phyloP scores from a whole-genome alignment of 768 basidiomycete species.

The Suillus ampliporus region DNA sequence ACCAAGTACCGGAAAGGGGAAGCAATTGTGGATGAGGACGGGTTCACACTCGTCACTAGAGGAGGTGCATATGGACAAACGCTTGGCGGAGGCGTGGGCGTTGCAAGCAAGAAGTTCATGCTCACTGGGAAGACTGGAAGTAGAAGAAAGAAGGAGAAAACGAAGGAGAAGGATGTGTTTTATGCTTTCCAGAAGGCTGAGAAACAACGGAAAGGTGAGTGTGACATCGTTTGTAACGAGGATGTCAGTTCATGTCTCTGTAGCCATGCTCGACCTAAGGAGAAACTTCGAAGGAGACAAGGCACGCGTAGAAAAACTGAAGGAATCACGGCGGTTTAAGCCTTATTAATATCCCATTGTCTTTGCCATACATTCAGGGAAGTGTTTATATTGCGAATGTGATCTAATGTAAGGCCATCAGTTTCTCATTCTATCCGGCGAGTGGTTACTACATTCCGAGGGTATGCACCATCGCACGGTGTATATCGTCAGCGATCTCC shows the following conservation, averaged over 20 bases:
- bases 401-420: background rate
- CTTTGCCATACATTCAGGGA: background rate
- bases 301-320: constrained; percentile 51
- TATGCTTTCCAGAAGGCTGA: constrained; percentile 93
- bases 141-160: constrained; percentile 54
- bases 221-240: constrained; percentile 6
- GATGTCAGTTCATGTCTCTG: constrained; percentile 10
- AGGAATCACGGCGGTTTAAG: constrained; percentile 81
- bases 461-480: background rate
- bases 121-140: constrained; percentile 40
- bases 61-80: constrained; percentile 91
- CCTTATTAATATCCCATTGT: constrained; percentile 66
- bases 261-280: constrained; percentile 66
- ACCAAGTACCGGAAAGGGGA: constrained; percentile 81
- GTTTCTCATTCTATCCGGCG: background rate
- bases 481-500: background rate
- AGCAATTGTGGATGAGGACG: constrained; percentile 91
- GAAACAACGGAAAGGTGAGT: constrained; percentile 81
- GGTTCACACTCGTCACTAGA: constrained; percentile 92
- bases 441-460: background rate
- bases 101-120: constrained; percentile 65
- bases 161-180: constrained; percentile 76
- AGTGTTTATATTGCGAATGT: background rate
- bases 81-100: constrained; percentile 77
- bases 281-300: constrained; percentile 90